Percentiles rank a stretch among this genome's conserved stretches.
Evolutionary conservation across 495 filamentous ascomycete species (phyloP).

Genomic region (Aspergillus hancockii): DNA sequence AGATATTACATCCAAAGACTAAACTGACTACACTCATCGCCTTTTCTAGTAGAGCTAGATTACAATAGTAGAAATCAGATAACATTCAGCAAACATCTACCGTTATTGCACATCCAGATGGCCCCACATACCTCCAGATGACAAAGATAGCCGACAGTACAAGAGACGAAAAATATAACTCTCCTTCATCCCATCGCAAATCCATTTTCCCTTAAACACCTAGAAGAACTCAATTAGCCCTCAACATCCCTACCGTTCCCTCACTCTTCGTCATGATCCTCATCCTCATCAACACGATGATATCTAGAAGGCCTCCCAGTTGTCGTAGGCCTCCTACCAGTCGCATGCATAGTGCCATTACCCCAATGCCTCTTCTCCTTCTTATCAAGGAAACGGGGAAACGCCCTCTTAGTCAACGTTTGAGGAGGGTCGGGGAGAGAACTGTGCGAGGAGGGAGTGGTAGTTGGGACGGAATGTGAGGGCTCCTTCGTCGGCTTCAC

Average conservation of each 20-base stretch:
- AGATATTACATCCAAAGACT: background rate
- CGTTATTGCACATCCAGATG: too few relatives aligned
- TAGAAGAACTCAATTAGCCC: background rate
- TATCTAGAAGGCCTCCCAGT: background rate
- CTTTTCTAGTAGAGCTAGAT: too few relatives aligned
- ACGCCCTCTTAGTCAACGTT: background rate
- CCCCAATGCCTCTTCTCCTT: background rate
- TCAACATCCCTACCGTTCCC: background rate
- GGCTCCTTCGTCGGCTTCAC: background rate
- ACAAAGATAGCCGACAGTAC: too few relatives aligned
- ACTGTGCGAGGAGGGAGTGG: background rate
- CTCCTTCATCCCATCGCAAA: too few relatives aligned
- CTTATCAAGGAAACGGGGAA: background rate
- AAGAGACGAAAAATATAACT: too few relatives aligned
- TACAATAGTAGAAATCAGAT: too few relatives aligned
- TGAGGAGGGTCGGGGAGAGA: background rate
- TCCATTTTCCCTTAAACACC: too few relatives aligned
- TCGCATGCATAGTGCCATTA: background rate
- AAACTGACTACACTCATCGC: too few relatives aligned
- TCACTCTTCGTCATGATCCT: background rate
- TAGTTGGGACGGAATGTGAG: background rate
- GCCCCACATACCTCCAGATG: too few relatives aligned
- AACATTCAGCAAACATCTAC: too few relatives aligned
- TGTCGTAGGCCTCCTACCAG: background rate
- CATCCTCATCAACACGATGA: background rate